Evolutionary conservation across 179 eudicot species (phyloP).

Genomic region (Heliamphora pulchella): DNA sequence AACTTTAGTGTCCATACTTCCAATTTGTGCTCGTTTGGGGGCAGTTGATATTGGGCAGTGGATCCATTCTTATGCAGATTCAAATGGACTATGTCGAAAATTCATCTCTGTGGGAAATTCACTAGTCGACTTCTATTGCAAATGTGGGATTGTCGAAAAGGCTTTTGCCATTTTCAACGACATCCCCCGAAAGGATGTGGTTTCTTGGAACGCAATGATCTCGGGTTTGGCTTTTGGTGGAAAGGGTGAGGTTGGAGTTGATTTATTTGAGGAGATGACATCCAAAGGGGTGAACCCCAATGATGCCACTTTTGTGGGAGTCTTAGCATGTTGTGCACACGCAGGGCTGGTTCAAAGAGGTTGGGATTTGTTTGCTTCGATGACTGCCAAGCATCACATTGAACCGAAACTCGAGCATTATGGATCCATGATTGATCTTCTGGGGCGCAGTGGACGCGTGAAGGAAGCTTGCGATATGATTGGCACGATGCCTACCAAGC

Average conservation of each 20-base stretch:
- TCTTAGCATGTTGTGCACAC: constrained; percentile 59
- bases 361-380: constrained; percentile 41
- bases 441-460: constrained; percentile 59
- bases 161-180: constrained; percentile 41
- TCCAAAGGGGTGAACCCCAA: constrained; percentile 39
- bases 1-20: constrained; percentile 48
- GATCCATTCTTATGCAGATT: constrained; percentile 43
- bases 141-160: constrained; percentile 47
- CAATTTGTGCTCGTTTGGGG: constrained; percentile 60
- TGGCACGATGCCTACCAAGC: constrained; percentile 50
- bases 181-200: constrained; percentile 47
- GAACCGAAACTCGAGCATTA: constrained; percentile 64
- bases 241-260: constrained; percentile 47
- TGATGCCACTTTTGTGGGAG: constrained; percentile 55
- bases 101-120: constrained; percentile 51
- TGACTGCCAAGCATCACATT: constrained; percentile 34
- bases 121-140: constrained; percentile 51
- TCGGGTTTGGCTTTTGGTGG: constrained; percentile 63
- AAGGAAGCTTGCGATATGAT: constrained; percentile 51
- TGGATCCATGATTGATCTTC: constrained; percentile 74
- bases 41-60: constrained; percentile 37
- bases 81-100: constrained; percentile 29
- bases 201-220: constrained; percentile 65
- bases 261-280: constrained; percentile 55
- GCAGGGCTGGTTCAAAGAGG: constrained; percentile 52